Conservation (phyloP, 23 red algal species). For the Chondrus crispus region DNA sequence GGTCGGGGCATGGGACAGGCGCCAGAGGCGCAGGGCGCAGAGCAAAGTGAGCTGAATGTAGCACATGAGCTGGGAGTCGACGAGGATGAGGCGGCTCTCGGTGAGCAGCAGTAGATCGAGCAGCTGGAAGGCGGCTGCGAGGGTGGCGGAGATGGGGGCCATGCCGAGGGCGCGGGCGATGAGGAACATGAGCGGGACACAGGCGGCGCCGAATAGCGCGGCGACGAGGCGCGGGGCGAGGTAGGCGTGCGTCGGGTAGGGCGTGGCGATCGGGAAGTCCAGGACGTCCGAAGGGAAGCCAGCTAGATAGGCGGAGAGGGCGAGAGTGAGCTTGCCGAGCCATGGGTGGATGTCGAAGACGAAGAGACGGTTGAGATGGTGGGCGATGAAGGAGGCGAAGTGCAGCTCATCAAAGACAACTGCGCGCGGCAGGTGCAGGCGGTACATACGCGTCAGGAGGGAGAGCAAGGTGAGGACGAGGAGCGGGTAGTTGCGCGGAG, state of each 20-base stretch:
- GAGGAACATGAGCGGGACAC: constrained; percentile 55
- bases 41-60: constrained; percentile 57
- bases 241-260: constrained; percentile 39
- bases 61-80: constrained; percentile 83
- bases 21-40: constrained; percentile 58
- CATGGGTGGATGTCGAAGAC: constrained; percentile 97
- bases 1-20: neutral
- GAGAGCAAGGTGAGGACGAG: neutral
- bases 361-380: constrained; percentile 40
- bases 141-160: neutral
- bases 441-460: constrained; percentile 55
- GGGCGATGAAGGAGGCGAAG: constrained; percentile 72
- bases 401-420: constrained; percentile 98
- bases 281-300: constrained; percentile 13
- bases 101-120: constrained; percentile 78
- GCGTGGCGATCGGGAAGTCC: neutral
- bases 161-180: constrained; percentile 46
- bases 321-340: constrained; percentile 74
- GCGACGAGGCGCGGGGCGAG: constrained; percentile 28
- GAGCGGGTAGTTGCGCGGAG: too few relatives aligned
- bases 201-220: constrained; percentile 70
- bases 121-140: constrained; percentile 42
- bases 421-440: constrained; percentile 37
- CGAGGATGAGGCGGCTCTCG: constrained; percentile 85
- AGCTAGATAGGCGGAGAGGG: constrained; percentile 7